These are phyloP conservation scores for Liriodendron chinense DNA, from an alignment of 164 flowering plant genomes.

Conservation along the genomic window DNA sequence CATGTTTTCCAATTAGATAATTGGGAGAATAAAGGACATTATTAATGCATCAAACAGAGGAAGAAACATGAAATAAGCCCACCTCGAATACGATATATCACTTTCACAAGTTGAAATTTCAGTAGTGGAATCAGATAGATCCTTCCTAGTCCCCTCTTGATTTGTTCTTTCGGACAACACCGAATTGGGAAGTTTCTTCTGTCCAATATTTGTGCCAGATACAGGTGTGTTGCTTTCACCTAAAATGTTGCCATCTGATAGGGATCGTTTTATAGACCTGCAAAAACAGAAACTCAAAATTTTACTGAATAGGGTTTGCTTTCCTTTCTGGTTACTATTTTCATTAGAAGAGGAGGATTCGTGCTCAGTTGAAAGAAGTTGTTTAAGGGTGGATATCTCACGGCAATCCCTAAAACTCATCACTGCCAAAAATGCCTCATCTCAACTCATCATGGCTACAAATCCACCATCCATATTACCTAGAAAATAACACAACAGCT, in stretches of 20 bases:
- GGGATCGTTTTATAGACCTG: slow-evolving; percentile 80
- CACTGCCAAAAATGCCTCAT: too few relatives aligned
- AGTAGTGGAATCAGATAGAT: slow-evolving; percentile 66
- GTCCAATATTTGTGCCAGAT: slow-evolving; percentile 24
- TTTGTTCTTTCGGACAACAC: slow-evolving; percentile 28
- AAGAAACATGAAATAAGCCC: slow-evolving; percentile 7
- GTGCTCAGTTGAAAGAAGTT: background rate
- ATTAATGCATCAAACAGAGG: background rate
- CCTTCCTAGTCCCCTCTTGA: slow-evolving; percentile 31
- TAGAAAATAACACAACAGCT: too few relatives aligned
- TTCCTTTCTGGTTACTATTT: background rate
- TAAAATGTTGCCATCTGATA: slow-evolving; percentile 83
- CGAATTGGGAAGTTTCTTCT: slow-evolving; percentile 26
- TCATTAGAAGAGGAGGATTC: background rate
- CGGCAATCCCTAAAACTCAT: too few relatives aligned
- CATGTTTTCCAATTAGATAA: too few relatives aligned
- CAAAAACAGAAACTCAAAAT: background rate
- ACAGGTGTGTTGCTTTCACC: slow-evolving; percentile 46
- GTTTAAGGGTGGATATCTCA: too few relatives aligned
- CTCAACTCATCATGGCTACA: too few relatives aligned
- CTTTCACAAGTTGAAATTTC: slow-evolving; percentile 61
- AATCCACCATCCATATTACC: too few relatives aligned
- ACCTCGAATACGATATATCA: slow-evolving; percentile 59
- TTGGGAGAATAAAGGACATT: too few relatives aligned
- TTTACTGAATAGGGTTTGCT: background rate